phyloP scores from a whole-genome alignment of 2,329 filamentous ascomycete species.

The Trichoderma guizhouense region DNA sequence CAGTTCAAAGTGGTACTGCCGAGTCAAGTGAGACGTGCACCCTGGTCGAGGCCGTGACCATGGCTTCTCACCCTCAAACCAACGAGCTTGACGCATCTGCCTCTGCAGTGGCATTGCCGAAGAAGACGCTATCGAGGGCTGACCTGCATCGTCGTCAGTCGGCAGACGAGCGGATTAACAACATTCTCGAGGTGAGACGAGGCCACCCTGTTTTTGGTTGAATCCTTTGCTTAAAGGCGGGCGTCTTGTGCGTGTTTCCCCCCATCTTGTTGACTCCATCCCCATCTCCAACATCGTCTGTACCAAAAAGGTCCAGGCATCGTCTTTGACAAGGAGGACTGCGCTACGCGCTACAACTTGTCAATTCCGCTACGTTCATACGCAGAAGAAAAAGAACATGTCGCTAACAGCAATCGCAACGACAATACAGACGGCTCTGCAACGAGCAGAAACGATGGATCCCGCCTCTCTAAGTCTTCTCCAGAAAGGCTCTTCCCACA shows the following conservation, averaged over 20 bases:
- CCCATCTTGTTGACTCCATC: neutral
- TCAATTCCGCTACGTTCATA: neutral
- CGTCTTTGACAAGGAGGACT: neutral
- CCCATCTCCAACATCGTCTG: neutral
- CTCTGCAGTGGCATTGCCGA: conserved; percentile 2
- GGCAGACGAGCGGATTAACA: conserved; percentile 41
- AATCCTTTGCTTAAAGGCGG: conserved; percentile 7
- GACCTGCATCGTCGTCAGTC: conserved; percentile 30
- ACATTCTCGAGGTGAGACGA: conserved; percentile 45
- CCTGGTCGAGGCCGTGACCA: conserved; percentile 11
- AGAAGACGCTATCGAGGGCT: conserved; percentile 23
- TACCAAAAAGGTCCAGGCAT: neutral
- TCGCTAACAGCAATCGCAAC: neutral
- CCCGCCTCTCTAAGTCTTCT: conserved; percentile 17
- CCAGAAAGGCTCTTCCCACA: neutral
- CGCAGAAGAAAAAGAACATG: neutral
- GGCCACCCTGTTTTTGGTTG: neutral
- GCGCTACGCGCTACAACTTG: neutral
- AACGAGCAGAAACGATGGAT: conserved; percentile 19
- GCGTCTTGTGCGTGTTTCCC: neutral
- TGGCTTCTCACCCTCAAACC: neutral
- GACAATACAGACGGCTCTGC: conserved; percentile 14
- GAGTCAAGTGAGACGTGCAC: conserved; percentile 12
- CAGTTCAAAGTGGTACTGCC: neutral
- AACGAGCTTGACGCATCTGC: neutral